Base-by-base conservation (phyloP, 805 yeast genomes). In the Yarrowia osloensis region DNA sequence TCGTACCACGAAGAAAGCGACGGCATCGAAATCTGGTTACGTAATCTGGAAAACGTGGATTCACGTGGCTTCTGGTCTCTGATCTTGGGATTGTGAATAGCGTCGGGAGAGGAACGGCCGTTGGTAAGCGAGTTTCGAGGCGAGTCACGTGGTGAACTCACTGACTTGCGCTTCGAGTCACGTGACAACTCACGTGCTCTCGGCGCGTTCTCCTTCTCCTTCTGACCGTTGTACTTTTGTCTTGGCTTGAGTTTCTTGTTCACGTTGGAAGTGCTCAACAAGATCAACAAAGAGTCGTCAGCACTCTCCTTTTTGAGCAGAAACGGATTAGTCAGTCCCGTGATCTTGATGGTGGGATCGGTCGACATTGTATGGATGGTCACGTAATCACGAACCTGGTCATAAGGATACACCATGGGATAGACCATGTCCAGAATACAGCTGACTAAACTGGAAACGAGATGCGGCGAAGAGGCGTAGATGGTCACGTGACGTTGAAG, bases 321-420 rank as follows among this genome's bases (percentile, higher is more conserved):
- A 22, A 73, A 67, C 39, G 74, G 74, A 62, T 73, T 73, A 19
- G 74, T 71, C 44, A 72, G 50, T 2, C 72, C 70, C 11, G 50
- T 26, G 22, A 24, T 35, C 13, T 42, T 59, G 26, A 49, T 42
- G 7, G 47, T 40, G 17, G 63, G 63, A 2, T 57, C 63, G 4
- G 44, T 33, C 12, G 47, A 11, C 28, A 37, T 55, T 12, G 74
- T 68, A 49, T 73, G 75, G 39, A 72, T 71, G 4, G 75, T 73
- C 11, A 72, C 70, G 47, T 73, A 73, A 24, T 73, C 75, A 19
- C 70, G 66, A 31, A 71, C 67, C 13, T 67, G 69, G 28, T 57
- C 59, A 7, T 46, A 31, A 24, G 69, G 49, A 33, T 68, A 68
- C 3, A 67, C 68, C 17, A 72, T 33, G 26, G 75, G 75, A 21